These are phyloP conservation scores for Lasiodiplodia sp. DNA, from an alignment of 2,329 filamentous ascomycete species.

Conservation along the genomic window DNA sequence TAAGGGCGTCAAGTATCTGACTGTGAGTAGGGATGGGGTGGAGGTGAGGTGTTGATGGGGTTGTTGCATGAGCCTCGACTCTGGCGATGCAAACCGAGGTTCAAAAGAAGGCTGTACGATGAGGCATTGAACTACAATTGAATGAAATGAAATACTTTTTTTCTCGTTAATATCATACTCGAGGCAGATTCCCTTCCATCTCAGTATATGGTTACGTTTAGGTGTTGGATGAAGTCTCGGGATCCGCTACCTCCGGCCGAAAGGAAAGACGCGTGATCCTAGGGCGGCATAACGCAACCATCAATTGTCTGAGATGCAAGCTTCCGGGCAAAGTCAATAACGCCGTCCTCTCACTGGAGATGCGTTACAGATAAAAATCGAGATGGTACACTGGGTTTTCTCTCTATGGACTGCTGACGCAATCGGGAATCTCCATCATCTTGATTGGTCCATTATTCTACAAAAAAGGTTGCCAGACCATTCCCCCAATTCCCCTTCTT, in stretches of 20 bases:
- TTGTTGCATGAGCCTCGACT: background rate
- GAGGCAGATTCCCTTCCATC: background rate
- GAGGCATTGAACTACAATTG: background rate
- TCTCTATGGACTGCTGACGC: conserved; percentile 3
- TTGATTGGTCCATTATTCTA: conserved; percentile 27
- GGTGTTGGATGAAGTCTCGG: too few relatives aligned
- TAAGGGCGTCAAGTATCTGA: conserved; percentile 98
- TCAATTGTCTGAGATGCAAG: background rate
- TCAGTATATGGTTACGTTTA: background rate
- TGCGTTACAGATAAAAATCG: background rate
- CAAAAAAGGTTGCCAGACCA: background rate
- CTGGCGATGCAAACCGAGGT: background rate
- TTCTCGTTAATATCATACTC: background rate
- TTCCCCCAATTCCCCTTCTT: background rate
- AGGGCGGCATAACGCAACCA: background rate
- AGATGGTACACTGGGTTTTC: background rate
- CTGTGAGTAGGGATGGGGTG: conserved; percentile 66
- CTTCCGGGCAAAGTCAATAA: background rate
- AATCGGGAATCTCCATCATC: conserved; percentile 21
- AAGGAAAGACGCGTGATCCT: background rate
- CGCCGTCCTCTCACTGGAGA: background rate
- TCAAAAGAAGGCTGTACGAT: background rate
- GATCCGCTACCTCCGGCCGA: background rate
- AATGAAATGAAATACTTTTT: background rate
- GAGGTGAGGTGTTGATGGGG: conserved; percentile 50